Base-by-base conservation (phyloP, 371 early-diverging fungal genomes). In the Mortierella sp. region DNA sequence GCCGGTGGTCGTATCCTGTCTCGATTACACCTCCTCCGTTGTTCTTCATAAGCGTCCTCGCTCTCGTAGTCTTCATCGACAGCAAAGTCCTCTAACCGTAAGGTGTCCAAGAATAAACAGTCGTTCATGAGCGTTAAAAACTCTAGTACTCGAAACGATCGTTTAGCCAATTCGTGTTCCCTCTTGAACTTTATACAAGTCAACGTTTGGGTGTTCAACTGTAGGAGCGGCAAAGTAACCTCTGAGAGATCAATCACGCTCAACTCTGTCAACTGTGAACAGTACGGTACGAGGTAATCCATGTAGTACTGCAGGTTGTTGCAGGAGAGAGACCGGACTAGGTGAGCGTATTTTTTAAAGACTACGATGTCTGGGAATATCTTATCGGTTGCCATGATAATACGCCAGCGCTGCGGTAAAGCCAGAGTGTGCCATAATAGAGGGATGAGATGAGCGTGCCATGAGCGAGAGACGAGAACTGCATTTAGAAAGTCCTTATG, bases 401-500 rank as follows among this genome's bases (percentile, higher is more conserved):
- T 35, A 28, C 32, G 68, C 59, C 52, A 66, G 28, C 68, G 67
- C 26, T 58, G 68, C 5, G 74, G 74, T 14, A 73, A 59, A 20
- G 37, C 47, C 24, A 73, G 47, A 12, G 58, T 47, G 59, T 64
- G 74, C 74, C 74, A 73, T 3, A 73, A 64, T 5, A 73, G 64
- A 3, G 68, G 68, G 22, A 64, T n/a, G 20, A 73, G 64, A 37
- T 63, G 63, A 22, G 64, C 32, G 39, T 73, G 63, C 74, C 74
- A 73, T 8, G 59, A 35, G 26, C 52, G 24, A 47, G 40, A 40
- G 47, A 62, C 26, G 24, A 40, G 24, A 45, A 28, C 8, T 22
- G 62, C 3, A 47, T 62, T 24, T 8, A 62, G 24, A 47, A 62
- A n/a, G 26, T 58, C 58, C 9, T 58, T 30, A 26, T 14, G 24